Base-by-base conservation (phyloP, 1,284 basidiomycete genomes). In the Veloboletus limbatus region DNA sequence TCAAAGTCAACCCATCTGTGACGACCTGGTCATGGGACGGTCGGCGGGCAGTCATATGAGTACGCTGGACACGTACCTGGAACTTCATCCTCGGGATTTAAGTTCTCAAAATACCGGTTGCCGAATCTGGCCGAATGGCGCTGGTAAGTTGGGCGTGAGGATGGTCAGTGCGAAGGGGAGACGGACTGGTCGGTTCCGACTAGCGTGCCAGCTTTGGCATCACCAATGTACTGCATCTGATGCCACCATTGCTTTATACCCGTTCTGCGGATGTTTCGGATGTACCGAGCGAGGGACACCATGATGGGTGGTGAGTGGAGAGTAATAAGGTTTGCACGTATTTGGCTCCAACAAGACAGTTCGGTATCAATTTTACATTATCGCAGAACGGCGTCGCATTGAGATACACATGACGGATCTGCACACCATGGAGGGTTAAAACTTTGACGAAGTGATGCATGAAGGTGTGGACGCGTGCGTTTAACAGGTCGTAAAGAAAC, bases 1-100 rank as follows among this genome's bases (percentile, higher is more conserved):
- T 85, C 77, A 60, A 81, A 92, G 72, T 96, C 94, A 36, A 97
- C 85, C 94, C 93, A 96, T 67, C 93, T 80, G 65, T 94, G 91
- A 60, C 93, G 89, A 60, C 91, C 92, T 91, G 54, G 5, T 25
- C 1, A 13, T 9, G 11, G 11, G 2, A 39, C 21, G 22, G 28
- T 56, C 2, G 37, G 20, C 17, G 8, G 8, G 17, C 1, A 18
- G 31, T 24, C n/a, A 36, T 38, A n/a, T 8, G 20, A 26, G 18
- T 11, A 41, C 28, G 18, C n/a, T 24, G 21, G 10, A 6, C n/a
- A 70, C 79, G 37, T 54, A 88, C 90, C 91, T 52, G 92, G 92
- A 34, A 92, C 65, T 66, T 95, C 92, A 57, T 95, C 88, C 57
- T 85, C 79, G 24, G 80, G 75, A 62, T 93, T 86, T 64, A 81